Conservation (phyloP, 1,284 basidiomycete species). For the Trametes polyzona region DNA sequence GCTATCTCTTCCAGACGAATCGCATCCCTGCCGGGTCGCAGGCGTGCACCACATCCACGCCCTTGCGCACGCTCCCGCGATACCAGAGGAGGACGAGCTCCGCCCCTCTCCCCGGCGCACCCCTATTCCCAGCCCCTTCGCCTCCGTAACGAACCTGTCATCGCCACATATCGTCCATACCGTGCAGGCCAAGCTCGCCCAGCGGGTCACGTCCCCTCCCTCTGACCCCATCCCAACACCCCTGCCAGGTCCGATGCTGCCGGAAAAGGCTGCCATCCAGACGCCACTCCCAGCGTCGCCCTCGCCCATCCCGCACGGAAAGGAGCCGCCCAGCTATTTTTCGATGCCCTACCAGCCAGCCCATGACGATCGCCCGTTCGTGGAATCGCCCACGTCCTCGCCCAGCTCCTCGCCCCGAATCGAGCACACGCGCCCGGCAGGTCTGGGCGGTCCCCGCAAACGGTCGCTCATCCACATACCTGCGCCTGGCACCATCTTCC, state of each 20-base stretch:
- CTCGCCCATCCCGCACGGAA: not conserved
- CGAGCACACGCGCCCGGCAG: slow-evolving; percentile 4
- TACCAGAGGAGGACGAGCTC: slow-evolving; percentile 53
- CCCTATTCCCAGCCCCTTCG: slow-evolving; percentile 38
- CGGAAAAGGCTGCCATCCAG: slow-evolving; percentile 4
- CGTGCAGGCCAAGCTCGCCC: not conserved
- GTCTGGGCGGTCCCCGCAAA: slow-evolving; percentile 4
- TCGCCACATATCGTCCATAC: slow-evolving; percentile 8
- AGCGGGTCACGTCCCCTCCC: not conserved
- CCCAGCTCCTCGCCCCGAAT: slow-evolving; percentile 19
- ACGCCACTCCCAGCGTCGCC: slow-evolving; percentile 15
- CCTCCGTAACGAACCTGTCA: slow-evolving; percentile 39
- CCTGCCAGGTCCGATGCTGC: not conserved
- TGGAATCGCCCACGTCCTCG: slow-evolving; percentile 12
- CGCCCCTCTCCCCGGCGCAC: slow-evolving; percentile 47
- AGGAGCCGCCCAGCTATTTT: slow-evolving; percentile 7
- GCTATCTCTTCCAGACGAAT: slow-evolving; percentile 19
- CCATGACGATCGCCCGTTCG: not conserved
- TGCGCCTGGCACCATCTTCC: slow-evolving; percentile 25
- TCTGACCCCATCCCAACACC: not conserved
- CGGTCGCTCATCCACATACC: slow-evolving; percentile 23
- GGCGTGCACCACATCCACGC: not conserved
- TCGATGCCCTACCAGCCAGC: not conserved
- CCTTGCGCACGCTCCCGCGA: slow-evolving; percentile 34
- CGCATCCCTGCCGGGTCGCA: slow-evolving; percentile 5